Evolutionary conservation across 2,329 filamentous ascomycete species (phyloP), one percentile per base, ranked within the genome.

Genomic region (Xylariaceae sp.): DNA sequence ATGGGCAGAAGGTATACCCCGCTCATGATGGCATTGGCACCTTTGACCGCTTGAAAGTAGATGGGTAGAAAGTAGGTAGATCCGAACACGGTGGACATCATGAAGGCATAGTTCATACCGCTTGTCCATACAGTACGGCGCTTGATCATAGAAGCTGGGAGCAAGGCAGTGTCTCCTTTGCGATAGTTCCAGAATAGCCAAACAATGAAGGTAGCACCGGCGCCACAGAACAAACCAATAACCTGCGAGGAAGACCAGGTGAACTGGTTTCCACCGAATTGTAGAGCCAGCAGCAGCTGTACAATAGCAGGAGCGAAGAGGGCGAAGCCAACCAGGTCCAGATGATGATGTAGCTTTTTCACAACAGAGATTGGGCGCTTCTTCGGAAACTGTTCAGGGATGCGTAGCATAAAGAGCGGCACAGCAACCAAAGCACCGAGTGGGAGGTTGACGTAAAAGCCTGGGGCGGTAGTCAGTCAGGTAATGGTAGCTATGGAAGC

Each of bases 201-300:
- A 9, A 47, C 42, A 13, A 49, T 28, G 7, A 53, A 32, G 4
- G 55, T 49, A 6, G 42, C 37, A 11, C 12, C 41, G 13, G 47
- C 19, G 2, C 50, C 50, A 17, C 41, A 28, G 31, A 59, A 50
- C 4, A 56, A 42, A 2, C 52, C 52, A n/a, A 59, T 55, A 2
- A 59, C 44, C 3, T 32, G 38, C 4, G 50, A 50, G 4, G 47
- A 51, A 2, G 45, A 48, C 60, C 61, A 64, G 1, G 59, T 12
- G 34, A 55, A 58, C 7, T 51, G 47, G 2, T 48, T 49, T 4
- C 59, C 61, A 9, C 61, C 61, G 43, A 48, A 62, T 42, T 62
- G 54, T 0, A 62, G 43, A 11, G 61, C 59, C 9, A 63, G 53
- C 4, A 63, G 45, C 4, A 62, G 28, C 60, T 51, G 13, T 49